Evolutionary conservation across 371 early-diverging fungal genomes (phyloP).

Genomic region (Blyttiomyces sp.): DNA sequence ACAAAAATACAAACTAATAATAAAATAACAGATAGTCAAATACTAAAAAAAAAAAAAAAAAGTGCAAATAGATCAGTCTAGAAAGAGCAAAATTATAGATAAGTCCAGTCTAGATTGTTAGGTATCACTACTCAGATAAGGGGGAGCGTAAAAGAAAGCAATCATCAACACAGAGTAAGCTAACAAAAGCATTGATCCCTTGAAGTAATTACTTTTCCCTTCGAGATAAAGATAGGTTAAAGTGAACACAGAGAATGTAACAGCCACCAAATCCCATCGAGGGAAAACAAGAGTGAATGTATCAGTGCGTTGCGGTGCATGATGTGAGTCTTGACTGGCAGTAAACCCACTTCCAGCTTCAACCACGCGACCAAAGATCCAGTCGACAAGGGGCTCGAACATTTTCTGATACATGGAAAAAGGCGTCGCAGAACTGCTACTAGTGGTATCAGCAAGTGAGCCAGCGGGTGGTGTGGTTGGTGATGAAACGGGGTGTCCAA

Average conservation of each 20-base stretch:
- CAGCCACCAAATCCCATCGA: constrained; percentile 81
- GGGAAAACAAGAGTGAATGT: constrained; percentile 86
- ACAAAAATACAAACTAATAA: too few relatives aligned
- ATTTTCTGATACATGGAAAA: neutral
- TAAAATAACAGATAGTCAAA: too few relatives aligned
- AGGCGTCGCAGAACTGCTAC: neutral
- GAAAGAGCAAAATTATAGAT: neutral
- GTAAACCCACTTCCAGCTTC: neutral
- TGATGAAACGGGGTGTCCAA: neutral
- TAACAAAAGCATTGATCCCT: constrained; percentile 85
- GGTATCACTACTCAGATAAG: constrained; percentile 18
- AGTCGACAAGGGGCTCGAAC: neutral
- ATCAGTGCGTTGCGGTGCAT: constrained; percentile 10
- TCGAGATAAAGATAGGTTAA: constrained; percentile 81
- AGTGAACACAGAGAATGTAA: constrained; percentile 85
- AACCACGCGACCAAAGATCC: neutral
- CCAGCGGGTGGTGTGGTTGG: neutral
- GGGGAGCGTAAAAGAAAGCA: constrained; percentile 72
- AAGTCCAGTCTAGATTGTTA: too few relatives aligned
- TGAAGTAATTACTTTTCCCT: constrained; percentile 93
- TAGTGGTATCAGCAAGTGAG: neutral
- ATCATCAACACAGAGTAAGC: constrained; percentile 79
- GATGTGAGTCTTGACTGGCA: too few relatives aligned
- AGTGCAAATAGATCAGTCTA: too few relatives aligned
- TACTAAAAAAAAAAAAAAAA: too few relatives aligned